Evolutionary conservation across 2,329 filamentous ascomycete genomes (phyloP).

Genomic region (Cladophialophora chaetospira): DNA sequence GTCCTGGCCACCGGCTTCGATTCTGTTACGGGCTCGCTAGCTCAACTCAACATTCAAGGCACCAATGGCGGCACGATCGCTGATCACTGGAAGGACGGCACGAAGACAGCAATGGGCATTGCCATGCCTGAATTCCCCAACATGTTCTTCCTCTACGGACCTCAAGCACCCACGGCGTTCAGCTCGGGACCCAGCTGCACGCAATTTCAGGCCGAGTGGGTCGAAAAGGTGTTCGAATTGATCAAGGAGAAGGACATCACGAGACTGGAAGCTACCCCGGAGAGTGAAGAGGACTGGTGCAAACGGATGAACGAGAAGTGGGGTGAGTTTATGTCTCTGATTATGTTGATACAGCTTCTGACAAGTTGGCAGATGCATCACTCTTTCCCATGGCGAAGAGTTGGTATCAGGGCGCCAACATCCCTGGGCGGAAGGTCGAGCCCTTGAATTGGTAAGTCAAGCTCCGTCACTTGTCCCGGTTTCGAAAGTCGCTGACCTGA

Average conservation of each 20-base stretch:
- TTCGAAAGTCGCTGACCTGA: no score
- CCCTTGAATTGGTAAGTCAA: conserved; percentile 48
- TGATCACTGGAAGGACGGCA: conserved; percentile 43
- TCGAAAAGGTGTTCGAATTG: conserved; percentile 51
- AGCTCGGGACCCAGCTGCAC: conserved; percentile 52
- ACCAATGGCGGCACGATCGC: conserved; percentile 37
- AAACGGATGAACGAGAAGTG: conserved; percentile 44
- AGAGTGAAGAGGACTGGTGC: conserved; percentile 55
- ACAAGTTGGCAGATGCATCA: no score
- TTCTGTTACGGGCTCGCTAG: conserved; percentile 45
- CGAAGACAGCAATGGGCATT: conserved; percentile 47
- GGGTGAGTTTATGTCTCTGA: no score
- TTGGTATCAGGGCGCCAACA: conserved; percentile 60
- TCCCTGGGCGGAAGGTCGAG: conserved; percentile 58
- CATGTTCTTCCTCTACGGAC: conserved; percentile 57
- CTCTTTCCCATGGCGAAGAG: conserved; percentile 54
- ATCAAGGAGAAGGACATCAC: conserved; percentile 51
- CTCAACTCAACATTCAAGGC: conserved; percentile 43
- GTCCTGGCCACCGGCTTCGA: conserved; percentile 51
- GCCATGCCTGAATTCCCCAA: conserved; percentile 50
- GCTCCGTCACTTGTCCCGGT: no score
- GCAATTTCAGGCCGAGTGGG: conserved; percentile 60
- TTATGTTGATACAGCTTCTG: no score
- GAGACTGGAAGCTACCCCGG: conserved; percentile 53
- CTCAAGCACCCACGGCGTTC: conserved; percentile 51